Evolutionary conservation across 2,329 filamentous ascomycete species (phyloP).

Genomic region (Tolypocladium album): DNA sequence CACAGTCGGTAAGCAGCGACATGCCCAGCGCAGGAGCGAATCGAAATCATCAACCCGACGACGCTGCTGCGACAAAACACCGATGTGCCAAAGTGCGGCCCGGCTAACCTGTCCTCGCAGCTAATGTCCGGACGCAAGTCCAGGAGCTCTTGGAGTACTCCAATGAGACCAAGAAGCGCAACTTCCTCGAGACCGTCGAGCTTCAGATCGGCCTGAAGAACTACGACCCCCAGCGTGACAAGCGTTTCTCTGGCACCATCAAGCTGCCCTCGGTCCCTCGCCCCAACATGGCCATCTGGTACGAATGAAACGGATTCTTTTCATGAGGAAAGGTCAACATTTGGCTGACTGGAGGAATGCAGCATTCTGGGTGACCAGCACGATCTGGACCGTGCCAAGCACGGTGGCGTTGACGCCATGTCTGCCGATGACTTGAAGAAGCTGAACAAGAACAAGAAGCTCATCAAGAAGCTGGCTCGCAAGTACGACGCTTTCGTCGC

Average conservation of each 20-base stretch:
- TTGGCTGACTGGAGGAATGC: constrained; percentile 6
- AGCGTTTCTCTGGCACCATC: constrained; percentile 99
- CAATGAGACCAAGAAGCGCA: constrained; percentile 88
- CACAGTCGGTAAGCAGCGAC: constrained; percentile 52
- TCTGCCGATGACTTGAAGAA: constrained; percentile 98
- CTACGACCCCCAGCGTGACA: constrained; percentile 99
- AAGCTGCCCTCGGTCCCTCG: constrained; percentile 85
- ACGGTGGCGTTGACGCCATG: constrained; percentile 97
- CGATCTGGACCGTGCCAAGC: constrained; percentile 99
- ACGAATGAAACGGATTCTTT: constrained; percentile 1
- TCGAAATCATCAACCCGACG: not conserved
- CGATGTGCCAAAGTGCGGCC: not conserved
- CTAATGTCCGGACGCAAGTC: constrained; percentile 94
- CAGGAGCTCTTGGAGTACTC: constrained; percentile 92
- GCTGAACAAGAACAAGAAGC: constrained; percentile 99
- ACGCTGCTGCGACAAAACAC: not conserved
- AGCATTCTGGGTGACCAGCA: constrained; percentile 65
- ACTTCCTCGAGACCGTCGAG: constrained; percentile 93
- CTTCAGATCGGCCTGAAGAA: constrained; percentile 93
- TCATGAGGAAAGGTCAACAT: constrained; percentile 12
- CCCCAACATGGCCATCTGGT: constrained; percentile 79
- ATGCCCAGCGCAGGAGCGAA: not conserved
- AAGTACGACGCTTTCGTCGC: constrained; percentile 99
- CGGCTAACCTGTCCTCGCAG: constrained; percentile 28
- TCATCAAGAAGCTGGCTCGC: constrained; percentile 99